A percentile compares a stretch with the other conserved stretches of the same genome.
These are phyloP conservation scores for Claviceps humidiphila DNA, from an alignment of 2,329 filamentous ascomycete genomes.

Conservation along the genomic window DNA sequence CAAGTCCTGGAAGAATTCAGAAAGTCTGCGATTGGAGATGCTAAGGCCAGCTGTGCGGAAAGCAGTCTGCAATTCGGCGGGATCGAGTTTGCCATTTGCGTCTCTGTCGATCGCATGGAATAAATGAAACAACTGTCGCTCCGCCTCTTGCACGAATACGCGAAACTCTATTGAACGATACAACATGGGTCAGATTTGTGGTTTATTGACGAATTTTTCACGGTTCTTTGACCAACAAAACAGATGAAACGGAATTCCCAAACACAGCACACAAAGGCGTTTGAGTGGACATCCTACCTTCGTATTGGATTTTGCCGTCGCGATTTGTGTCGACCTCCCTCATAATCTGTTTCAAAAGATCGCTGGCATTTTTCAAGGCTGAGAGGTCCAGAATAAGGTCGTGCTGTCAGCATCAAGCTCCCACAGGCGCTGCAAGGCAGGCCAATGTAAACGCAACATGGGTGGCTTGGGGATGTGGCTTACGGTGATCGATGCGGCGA, in stretches of 20 bases:
- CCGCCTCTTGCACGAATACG: conserved; percentile 74
- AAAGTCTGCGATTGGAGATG: conserved; percentile 63
- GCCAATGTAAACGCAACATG: background rate
- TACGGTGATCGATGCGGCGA: conserved; percentile 83
- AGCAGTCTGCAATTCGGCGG: conserved; percentile 66
- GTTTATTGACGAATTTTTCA: no score
- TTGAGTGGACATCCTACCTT: conserved; percentile 43
- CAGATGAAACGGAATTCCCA: background rate
- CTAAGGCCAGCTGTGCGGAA: conserved; percentile 67
- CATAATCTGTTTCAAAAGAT: conserved; percentile 69
- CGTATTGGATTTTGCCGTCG: conserved; percentile 82
- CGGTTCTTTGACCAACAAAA: no score
- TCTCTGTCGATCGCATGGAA: conserved; percentile 83
- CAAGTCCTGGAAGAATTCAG: conserved; percentile 79
- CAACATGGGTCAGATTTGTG: background rate
- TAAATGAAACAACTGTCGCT: conserved; percentile 66
- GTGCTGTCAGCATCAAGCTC: conserved; percentile 1
- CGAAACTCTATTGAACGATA: conserved; percentile 58
- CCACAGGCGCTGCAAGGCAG: background rate
- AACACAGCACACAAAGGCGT: background rate
- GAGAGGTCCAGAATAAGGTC: background rate
- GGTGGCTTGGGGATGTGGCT: conserved; percentile 13
- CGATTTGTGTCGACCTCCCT: conserved; percentile 71
- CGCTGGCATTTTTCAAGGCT: conserved; percentile 81
- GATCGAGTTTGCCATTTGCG: conserved; percentile 73